phyloP scores from a whole-genome alignment of 345 rosid genomes.

The Eucalyptus leucophloia region DNA sequence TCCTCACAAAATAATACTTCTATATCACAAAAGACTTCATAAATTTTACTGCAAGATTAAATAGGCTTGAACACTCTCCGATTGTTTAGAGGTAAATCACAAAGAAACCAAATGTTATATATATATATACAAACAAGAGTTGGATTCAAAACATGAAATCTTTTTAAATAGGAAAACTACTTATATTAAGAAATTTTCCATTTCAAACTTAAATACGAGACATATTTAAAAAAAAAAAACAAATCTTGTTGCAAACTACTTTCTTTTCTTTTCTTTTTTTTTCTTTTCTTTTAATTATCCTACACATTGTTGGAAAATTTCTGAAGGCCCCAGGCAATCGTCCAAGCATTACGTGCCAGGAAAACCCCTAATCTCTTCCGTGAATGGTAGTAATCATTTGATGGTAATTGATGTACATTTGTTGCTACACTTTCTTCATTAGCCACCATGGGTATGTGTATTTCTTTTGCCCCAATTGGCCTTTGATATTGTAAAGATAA shows the following conservation, averaged over 20 bases:
- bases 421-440: not conserved
- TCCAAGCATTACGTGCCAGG: not conserved
- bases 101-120: not conserved
- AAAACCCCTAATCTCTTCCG: not conserved
- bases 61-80: not conserved
- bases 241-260: not conserved
- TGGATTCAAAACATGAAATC: not conserved
- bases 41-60: not conserved
- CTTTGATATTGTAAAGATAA: accelerated
- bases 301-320: not conserved
- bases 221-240: accelerated
- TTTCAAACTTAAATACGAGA: not conserved
- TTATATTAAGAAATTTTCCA: not conserved
- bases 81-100: not conserved
- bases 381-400: not conserved
- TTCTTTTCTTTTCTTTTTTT: not conserved
- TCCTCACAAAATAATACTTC: not conserved
- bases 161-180: too few relatives aligned
- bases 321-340: not conserved
- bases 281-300: not conserved
- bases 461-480: not conserved
- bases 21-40: not conserved
- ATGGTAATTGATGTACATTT: not conserved
- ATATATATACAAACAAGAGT: too few relatives aligned
- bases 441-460: not conserved